These are phyloP conservation scores for Cordia subcordata DNA, from an alignment of 257 asterid genomes.

Conservation along the genomic window DNA sequence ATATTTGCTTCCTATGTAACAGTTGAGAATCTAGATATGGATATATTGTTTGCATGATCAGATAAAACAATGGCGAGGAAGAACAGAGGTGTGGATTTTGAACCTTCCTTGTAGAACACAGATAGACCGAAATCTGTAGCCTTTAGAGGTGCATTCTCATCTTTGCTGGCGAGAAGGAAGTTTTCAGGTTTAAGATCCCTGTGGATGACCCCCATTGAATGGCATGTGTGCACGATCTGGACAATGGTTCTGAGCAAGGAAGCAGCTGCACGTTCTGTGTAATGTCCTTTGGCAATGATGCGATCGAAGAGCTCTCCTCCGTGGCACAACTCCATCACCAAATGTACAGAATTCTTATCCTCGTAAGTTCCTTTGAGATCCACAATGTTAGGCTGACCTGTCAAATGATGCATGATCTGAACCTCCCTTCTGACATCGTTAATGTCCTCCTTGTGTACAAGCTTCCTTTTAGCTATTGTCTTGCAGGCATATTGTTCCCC, in stretches of 20 bases:
- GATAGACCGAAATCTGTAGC: constrained; percentile 93
- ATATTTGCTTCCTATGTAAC: no score
- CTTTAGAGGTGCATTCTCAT: constrained; percentile 75
- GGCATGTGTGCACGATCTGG: constrained; percentile 86
- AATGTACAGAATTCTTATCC: constrained; percentile 80
- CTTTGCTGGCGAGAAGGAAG: constrained; percentile 68
- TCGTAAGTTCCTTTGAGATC: constrained; percentile 82
- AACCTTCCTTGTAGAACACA: constrained; percentile 77
- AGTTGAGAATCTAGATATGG: no score
- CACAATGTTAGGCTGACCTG: constrained; percentile 77
- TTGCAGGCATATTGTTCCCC: constrained; percentile 85
- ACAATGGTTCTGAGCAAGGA: constrained; percentile 75
- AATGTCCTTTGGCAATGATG: constrained; percentile 79
- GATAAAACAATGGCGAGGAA: not conserved
- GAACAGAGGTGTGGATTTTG: not conserved
- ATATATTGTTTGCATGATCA: not conserved
- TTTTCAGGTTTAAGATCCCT: constrained; percentile 95
- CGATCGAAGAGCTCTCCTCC: constrained; percentile 97
- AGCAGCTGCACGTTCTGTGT: constrained; percentile 83
- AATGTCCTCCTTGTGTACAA: constrained; percentile 73
- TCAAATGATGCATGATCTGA: constrained; percentile 84
- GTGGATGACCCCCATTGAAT: constrained; percentile 87
- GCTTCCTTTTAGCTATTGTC: constrained; percentile 81
- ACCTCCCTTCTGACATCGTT: constrained; percentile 90
- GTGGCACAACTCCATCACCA: constrained; percentile 88